These are phyloP conservation scores for Ceratocystis ficicola DNA, from an alignment of 2,329 filamentous ascomycete species.

Conservation along the genomic window DNA sequence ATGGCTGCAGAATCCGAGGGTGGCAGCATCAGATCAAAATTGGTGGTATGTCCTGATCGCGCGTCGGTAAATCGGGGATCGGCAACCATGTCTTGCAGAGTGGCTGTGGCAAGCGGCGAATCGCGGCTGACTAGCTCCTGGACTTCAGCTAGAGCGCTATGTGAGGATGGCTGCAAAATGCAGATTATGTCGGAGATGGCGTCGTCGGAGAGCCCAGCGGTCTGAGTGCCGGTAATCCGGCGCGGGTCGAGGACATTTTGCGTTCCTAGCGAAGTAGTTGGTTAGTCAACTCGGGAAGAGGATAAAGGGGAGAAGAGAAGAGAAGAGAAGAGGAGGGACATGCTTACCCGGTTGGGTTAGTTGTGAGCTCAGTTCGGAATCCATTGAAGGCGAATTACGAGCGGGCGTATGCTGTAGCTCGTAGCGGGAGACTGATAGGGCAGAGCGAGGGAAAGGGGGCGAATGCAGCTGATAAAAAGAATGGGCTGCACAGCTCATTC, in stretches of 20 bases:
- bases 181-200: conserved; percentile 84
- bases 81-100: conserved; percentile 35
- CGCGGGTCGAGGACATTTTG: conserved; percentile 73
- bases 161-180: conserved; percentile 68
- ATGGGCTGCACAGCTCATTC: too few species aligned
- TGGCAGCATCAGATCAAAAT: conserved; percentile 40
- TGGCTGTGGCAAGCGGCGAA: conserved; percentile 40
- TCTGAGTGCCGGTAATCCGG: conserved; percentile 54
- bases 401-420: not conserved
- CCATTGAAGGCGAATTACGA: conserved; percentile 29
- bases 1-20: conserved; percentile 47
- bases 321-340: not conserved
- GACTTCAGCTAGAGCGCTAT: conserved; percentile 61
- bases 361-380: conserved; percentile 31
- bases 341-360: conserved; percentile 20
- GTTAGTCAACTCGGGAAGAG: not conserved
- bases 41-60: conserved; percentile 38
- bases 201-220: conserved; percentile 68
- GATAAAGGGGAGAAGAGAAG: not conserved
- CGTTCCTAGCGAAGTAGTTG: conserved; percentile 41
- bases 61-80: conserved; percentile 40
- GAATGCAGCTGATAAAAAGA: not conserved
- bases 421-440: not conserved
- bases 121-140: conserved; percentile 37
- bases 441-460: not conserved